A percentile compares a stretch with the other conserved stretches of the same genome.
phyloP scores from a whole-genome alignment of 768 basidiomycete species.

The Erythrobasidium yunnanense region DNA sequence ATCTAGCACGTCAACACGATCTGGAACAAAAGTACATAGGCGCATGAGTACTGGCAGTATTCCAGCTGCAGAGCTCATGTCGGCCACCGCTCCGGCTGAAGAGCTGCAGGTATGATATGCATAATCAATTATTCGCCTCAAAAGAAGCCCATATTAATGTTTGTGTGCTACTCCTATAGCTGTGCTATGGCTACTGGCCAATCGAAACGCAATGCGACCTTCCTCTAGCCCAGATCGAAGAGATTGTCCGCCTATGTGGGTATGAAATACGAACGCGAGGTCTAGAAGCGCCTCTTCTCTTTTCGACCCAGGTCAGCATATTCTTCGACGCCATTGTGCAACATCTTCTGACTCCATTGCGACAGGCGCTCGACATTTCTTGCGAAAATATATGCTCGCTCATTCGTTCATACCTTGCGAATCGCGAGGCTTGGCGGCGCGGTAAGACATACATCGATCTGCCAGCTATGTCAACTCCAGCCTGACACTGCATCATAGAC shows the following conservation, averaged over 20 bases:
- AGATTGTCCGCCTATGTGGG: constrained; percentile 20
- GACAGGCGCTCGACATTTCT: constrained; percentile 78
- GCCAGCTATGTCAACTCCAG: too few species aligned
- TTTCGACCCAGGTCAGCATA: constrained; percentile 70
- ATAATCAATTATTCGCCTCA: not conserved
- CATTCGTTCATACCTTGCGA: constrained; percentile 60
- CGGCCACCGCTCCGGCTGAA: not conserved
- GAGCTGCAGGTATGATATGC: not conserved
- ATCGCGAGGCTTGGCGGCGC: constrained; percentile 28
- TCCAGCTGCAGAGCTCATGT: not conserved
- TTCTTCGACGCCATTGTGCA: too few species aligned
- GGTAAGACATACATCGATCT: too few species aligned
- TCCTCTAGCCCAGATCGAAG: constrained; percentile 10
- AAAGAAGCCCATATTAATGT: not conserved
- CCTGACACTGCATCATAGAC: constrained; percentile 45
- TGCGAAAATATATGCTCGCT: constrained; percentile 62
- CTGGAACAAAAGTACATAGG: not conserved
- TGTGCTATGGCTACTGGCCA: constrained; percentile 19
- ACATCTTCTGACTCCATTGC: too few species aligned
- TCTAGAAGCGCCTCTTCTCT: constrained; percentile 79
- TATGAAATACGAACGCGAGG: constrained; percentile 22
- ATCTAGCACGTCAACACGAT: not conserved
- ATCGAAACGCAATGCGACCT: constrained; percentile 27
- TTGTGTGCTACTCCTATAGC: constrained; percentile 34
- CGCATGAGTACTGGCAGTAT: constrained; percentile 18